Base-by-base conservation (phyloP, 306 rosid genomes). In the Quercus gilva region DNA sequence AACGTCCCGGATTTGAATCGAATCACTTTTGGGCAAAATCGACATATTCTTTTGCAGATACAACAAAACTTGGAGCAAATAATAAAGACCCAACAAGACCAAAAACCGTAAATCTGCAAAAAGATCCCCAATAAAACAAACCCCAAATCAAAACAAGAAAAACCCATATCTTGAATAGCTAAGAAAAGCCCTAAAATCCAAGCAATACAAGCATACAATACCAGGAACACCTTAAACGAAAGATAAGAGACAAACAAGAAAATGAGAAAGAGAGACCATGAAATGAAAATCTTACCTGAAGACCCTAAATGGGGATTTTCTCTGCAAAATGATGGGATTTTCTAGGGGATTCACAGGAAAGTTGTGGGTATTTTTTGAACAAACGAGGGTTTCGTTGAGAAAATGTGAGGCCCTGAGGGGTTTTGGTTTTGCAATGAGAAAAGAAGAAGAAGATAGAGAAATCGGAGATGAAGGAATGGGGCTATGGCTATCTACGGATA, bases 1-100 rank as follows among this genome's bases (percentile, higher is more conserved):
- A 60, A 84, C 90, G 49, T 84, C 86, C 76, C 86, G 79, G 70
- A 87, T 81, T 49, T 65, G 80, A 43, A 87, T 35, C 10, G 71
- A 11, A 59, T 87, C 83, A 28, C 70, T 75, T 14, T 69, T 45
- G 17, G 61, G 33, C 63, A 72, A 49, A 26, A 18, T 31, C 73
- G 76, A 61, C 90, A 87, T 87, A 55, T 65, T 69, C 43, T 58
- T 29, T 49, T n/a, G 29, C 69, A 3, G 41, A 25, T 52, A 6
- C 72, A 20, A 26, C 23, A 20, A 58, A 23, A 71, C 23, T 57
- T 43, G 10, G 64, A 69, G 58, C 70, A 57, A 68, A 72, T 14
- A 56, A 60, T 83, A 18, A 81, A 21, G 68, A 18, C 72, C 73
- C 76, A 64, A 70, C 11, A 74, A 60, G 21, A 57, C 53, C 70